A percentile compares a stretch with the other conserved stretches of the same genome.
phyloP scores from a whole-genome alignment of 1,139 yeast species.

The Candida neerlandica region DNA sequence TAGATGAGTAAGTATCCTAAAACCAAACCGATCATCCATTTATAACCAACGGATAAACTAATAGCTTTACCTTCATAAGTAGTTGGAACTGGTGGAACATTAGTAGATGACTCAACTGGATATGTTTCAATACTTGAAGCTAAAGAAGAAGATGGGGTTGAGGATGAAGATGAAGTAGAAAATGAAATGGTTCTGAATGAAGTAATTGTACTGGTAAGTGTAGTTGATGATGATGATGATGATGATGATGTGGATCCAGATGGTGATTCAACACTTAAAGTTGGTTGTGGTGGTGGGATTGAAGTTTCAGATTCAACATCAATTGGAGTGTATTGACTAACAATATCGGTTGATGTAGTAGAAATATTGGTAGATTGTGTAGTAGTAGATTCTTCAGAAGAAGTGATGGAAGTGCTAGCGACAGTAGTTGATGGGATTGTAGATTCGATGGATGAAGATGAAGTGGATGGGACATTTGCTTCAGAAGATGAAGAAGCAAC shows the following conservation, averaged over 20 bases:
- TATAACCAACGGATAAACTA: not conserved
- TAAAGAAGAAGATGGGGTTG: not conserved
- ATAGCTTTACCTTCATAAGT: constrained; percentile 3
- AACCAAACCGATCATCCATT: not conserved
- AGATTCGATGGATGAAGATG: not conserved
- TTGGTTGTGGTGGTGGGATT: not conserved
- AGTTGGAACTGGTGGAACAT: not conserved
- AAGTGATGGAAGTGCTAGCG: not conserved
- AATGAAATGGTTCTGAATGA: constrained; percentile 2
- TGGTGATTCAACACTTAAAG: not conserved
- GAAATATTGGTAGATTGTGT: not conserved
- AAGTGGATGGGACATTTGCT: not conserved
- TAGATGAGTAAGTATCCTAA: not conserved
- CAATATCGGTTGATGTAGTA: constrained; percentile 8
- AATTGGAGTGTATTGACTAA: constrained; percentile 5
- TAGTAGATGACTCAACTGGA: not conserved
- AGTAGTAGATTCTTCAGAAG: constrained; percentile 1
- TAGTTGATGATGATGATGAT: not conserved
- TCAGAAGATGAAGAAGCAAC: not conserved
- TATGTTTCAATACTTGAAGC: not conserved
- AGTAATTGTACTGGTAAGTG: constrained; percentile 8
- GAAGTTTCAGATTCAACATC: constrained; percentile 1
- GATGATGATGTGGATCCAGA: not conserved
- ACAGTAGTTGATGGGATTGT: not conserved
- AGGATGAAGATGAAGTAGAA: constrained; percentile 1